Evolutionary conservation across 257 asterid species (phyloP).

Genomic region (Penstemon newberryi): DNA sequence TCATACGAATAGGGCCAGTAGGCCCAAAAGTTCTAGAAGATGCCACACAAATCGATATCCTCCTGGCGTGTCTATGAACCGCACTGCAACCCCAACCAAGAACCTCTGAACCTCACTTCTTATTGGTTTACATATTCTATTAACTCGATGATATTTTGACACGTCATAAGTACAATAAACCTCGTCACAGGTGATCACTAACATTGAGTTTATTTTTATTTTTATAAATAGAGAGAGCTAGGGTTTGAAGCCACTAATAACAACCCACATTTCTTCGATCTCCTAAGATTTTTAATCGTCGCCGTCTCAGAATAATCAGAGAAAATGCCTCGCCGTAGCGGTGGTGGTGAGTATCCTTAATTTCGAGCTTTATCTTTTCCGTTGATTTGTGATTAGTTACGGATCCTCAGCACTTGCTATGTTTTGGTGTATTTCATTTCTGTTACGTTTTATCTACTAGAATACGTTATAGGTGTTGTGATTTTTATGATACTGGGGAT

Average conservation of each 20-base stretch:
- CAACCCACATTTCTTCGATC: constrained; percentile 13
- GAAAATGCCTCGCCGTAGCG: constrained; percentile 73
- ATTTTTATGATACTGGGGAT: no score
- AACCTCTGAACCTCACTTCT: background rate
- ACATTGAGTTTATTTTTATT: background rate
- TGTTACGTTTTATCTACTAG: no score
- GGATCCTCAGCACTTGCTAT: no score
- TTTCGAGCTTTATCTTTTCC: background rate
- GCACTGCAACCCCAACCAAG: background rate
- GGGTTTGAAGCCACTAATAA: background rate
- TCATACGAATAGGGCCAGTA: background rate
- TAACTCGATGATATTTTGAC: background rate
- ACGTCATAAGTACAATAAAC: background rate
- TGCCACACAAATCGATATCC: background rate
- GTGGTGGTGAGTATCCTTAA: constrained; percentile 42
- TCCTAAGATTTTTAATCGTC: background rate
- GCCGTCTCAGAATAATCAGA: background rate
- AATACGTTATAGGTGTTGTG: no score
- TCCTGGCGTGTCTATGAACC: no score
- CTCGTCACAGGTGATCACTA: background rate
- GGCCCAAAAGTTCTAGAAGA: background rate
- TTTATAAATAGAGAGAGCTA: background rate
- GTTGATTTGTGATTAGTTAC: no score
- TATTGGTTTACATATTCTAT: background rate
- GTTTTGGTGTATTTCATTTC: no score